A percentile compares a stretch with the other conserved stretches of the same genome.
phyloP scores from a whole-genome alignment of 441 rosid species.

The Adansonia gregorii region DNA sequence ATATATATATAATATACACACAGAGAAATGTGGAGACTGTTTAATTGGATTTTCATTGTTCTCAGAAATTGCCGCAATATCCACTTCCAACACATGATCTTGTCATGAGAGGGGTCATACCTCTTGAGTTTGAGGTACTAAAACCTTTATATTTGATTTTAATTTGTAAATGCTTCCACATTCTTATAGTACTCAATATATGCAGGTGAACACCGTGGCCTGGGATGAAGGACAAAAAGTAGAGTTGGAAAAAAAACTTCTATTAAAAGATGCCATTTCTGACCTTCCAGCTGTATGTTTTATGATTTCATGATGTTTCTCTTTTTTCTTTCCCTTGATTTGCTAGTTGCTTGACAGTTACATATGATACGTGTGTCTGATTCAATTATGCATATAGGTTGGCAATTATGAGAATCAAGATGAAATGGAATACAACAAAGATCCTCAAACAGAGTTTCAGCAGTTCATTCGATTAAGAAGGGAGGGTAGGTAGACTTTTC shows the following conservation, averaged over 20 bases:
- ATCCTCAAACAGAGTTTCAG: constrained; percentile 66
- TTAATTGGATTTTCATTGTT: constrained; percentile 18
- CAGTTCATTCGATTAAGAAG: constrained; percentile 48
- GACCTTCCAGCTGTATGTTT: constrained; percentile 67
- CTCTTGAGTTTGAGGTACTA: constrained; percentile 66
- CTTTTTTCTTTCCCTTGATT: neutral
- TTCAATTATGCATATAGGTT: constrained; percentile 44
- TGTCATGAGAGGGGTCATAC: constrained; percentile 58
- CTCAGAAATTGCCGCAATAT: constrained; percentile 70
- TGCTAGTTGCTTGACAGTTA: neutral
- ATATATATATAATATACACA: too few species aligned
- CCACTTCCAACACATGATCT: constrained; percentile 87
- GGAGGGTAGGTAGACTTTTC: constrained; percentile 46
- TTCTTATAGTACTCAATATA: neutral
- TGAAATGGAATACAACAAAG: constrained; percentile 54
- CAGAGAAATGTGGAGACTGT: neutral
- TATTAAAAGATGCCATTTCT: constrained; percentile 62
- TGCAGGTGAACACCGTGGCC: constrained; percentile 54
- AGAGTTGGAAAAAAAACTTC: constrained; percentile 47
- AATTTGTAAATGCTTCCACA: neutral
- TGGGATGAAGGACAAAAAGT: constrained; percentile 47
- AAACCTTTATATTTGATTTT: neutral
- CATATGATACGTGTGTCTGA: neutral
- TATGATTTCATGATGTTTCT: neutral
- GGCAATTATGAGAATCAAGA: constrained; percentile 52